A percentile compares a stretch with the other conserved stretches of the same genome.
These are phyloP conservation scores for Scolecobasidium constrictum DNA, from an alignment of 2,329 filamentous ascomycete species.

Conservation along the genomic window DNA sequence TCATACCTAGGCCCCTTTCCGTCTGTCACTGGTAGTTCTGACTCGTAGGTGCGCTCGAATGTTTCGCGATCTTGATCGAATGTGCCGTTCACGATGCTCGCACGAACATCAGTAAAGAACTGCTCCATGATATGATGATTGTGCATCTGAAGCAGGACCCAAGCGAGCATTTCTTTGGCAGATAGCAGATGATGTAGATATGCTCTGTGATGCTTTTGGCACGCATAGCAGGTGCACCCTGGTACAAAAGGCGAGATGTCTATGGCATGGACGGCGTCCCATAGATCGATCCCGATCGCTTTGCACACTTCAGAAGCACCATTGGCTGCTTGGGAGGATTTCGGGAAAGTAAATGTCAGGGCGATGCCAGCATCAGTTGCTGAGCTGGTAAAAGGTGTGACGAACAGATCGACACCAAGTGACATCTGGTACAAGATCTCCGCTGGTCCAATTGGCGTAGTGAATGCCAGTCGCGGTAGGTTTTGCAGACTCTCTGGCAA, in stretches of 20 bases:
- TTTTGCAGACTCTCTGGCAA: slow-evolving; percentile 48
- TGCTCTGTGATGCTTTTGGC: slow-evolving; percentile 71
- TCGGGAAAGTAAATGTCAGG: slow-evolving; percentile 65
- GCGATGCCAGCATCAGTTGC: slow-evolving; percentile 80
- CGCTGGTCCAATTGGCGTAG: slow-evolving; percentile 59
- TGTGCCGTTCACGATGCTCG: slow-evolving; percentile 45
- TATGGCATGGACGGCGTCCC: slow-evolving; percentile 47
- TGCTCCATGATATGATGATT: slow-evolving; percentile 63
- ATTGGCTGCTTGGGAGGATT: slow-evolving; percentile 11
- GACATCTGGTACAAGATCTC: slow-evolving; percentile 65
- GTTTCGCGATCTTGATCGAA: slow-evolving; percentile 43
- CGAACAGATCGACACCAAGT: slow-evolving; percentile 70
- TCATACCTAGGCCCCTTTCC: slow-evolving; percentile 59
- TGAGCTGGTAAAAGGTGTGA: slow-evolving; percentile 61
- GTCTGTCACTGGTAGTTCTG: slow-evolving; percentile 59
- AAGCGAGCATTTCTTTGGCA: slow-evolving; percentile 93
- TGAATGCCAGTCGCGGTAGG: slow-evolving; percentile 66
- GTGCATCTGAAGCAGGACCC: slow-evolving; percentile 86
- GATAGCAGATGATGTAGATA: slow-evolving; percentile 79
- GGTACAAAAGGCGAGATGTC: slow-evolving; percentile 51
- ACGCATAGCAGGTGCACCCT: slow-evolving; percentile 72
- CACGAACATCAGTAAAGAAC: slow-evolving; percentile 65
- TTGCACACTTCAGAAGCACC: slow-evolving; percentile 15
- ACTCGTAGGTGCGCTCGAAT: slow-evolving; percentile 60
- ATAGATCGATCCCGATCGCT: slow-evolving; percentile 72